Evolutionary conservation across 2,329 filamentous ascomycete species (phyloP).

Genomic region (Alternaria ventricosa): DNA sequence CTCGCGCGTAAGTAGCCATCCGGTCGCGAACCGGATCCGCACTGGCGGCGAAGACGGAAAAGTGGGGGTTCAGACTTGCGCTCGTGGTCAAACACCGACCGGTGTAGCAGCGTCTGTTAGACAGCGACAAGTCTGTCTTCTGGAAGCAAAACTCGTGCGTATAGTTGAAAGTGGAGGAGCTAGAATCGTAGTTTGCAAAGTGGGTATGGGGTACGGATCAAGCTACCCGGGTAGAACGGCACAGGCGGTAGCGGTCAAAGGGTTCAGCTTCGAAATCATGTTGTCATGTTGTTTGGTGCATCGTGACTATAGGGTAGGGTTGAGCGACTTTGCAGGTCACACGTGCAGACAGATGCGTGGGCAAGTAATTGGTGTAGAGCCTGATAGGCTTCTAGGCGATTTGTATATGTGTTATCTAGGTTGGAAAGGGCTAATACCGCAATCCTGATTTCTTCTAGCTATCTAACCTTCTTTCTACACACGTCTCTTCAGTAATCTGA

Average conservation of each 20-base stretch:
- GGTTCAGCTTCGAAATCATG: neutral
- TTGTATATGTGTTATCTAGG: neutral
- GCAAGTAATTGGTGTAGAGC: neutral
- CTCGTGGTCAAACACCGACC: conserved; percentile 5
- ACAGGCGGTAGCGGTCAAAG: neutral
- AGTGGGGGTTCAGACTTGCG: conserved; percentile 1
- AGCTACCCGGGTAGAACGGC: conserved; percentile 4
- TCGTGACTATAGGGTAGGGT: neutral
- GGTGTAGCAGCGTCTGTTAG: neutral
- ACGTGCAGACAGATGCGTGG: neutral
- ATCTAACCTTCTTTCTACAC: neutral
- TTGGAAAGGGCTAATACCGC: neutral
- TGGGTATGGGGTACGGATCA: conserved; percentile 7
- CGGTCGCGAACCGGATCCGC: conserved; percentile 16
- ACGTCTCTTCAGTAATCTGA: neutral
- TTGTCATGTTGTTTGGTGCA: neutral
- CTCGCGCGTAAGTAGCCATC: neutral
- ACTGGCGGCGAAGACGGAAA: conserved; percentile 7
- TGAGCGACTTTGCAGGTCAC: neutral
- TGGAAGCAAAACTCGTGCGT: neutral
- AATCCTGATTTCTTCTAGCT: neutral
- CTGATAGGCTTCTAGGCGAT: neutral
- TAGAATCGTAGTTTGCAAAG: neutral
- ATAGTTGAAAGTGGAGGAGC: neutral
- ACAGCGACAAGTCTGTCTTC: neutral